Conservation (phyloP, 1,139 yeast genomes). For the Geotrichum klebahnii region DNA sequence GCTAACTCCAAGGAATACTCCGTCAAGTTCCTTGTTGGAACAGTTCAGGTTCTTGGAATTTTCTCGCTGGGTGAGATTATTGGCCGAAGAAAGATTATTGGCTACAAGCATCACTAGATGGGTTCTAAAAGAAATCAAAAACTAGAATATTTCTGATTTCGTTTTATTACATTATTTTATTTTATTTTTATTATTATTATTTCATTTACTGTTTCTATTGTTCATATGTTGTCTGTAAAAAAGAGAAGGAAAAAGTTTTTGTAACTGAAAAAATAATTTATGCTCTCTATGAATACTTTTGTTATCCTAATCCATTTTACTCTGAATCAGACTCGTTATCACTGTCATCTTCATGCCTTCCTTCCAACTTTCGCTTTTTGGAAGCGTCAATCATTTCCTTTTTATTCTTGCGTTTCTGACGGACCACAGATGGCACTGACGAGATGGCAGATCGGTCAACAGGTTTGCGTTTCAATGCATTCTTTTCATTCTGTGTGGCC, state of each 20-base stretch:
- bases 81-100: conserved; percentile 89
- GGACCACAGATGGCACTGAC: conserved; percentile 74
- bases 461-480: conserved; percentile 56
- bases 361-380: conserved; percentile 52
- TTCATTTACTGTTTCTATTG: neutral
- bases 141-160: neutral
- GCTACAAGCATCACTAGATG: conserved; percentile 49
- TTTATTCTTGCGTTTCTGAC: conserved; percentile 58
- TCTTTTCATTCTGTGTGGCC: conserved; percentile 62
- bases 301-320: neutral
- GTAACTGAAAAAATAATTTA: neutral
- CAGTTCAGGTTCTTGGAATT: conserved; percentile 82
- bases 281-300: neutral
- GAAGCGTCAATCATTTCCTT: conserved; percentile 77
- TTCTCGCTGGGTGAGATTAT: conserved; percentile 93
- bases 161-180: neutral
- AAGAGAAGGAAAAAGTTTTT: neutral
- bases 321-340: neutral
- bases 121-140: conserved; percentile 3
- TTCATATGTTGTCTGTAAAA: neutral
- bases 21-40: conserved; percentile 68
- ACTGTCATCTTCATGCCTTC: conserved; percentile 1
- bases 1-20: conserved; percentile 54
- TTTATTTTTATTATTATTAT: conserved; percentile 5
- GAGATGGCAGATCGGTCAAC: conserved; percentile 70